Conservation (phyloP, 305 asterid species). For the Lippia alba region DNA sequence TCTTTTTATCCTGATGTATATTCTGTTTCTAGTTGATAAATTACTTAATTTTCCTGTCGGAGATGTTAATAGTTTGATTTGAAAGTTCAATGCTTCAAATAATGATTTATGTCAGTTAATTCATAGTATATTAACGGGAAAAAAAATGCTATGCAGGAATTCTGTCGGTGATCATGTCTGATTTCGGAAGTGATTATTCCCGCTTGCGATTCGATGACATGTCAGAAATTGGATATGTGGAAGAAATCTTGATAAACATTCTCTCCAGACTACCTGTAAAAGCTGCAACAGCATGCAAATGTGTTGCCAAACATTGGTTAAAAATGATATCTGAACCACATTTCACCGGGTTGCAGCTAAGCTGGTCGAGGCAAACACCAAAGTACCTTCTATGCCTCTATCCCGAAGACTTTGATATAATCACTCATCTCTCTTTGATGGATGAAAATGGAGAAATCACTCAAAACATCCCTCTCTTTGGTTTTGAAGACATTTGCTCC, state of each 20-base stretch:
- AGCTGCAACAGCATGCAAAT: slow-evolving; percentile 30
- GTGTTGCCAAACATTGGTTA: slow-evolving; percentile 39
- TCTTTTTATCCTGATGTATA: background rate
- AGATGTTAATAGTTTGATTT: background rate
- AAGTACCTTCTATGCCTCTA: slow-evolving; percentile 37
- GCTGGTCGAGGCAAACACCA: slow-evolving; percentile 20
- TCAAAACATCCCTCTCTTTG: slow-evolving; percentile 30
- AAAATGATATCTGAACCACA: slow-evolving; percentile 37
- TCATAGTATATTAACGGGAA: slow-evolving; percentile 4
- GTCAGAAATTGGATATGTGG: slow-evolving; percentile 22
- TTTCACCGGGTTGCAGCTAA: slow-evolving; percentile 31
- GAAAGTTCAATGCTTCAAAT: background rate
- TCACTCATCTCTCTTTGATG: slow-evolving; percentile 26
- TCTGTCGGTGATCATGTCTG: slow-evolving; percentile 31
- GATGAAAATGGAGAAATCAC: slow-evolving; percentile 26
- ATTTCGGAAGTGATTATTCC: slow-evolving; percentile 1
- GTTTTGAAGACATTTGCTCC: slow-evolving; percentile 18
- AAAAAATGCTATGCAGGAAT: slow-evolving; percentile 22
- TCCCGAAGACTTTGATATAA: background rate
- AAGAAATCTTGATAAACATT: slow-evolving; percentile 35
- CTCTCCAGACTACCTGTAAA: slow-evolving; percentile 43
- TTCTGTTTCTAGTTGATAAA: slow-evolving; percentile 1
- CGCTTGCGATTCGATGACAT: slow-evolving; percentile 6
- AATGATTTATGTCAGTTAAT: background rate
- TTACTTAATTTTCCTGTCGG: background rate